phyloP scores from a whole-genome alignment of 2,329 filamentous ascomycete genomes.

The Cladosporium sp. region DNA sequence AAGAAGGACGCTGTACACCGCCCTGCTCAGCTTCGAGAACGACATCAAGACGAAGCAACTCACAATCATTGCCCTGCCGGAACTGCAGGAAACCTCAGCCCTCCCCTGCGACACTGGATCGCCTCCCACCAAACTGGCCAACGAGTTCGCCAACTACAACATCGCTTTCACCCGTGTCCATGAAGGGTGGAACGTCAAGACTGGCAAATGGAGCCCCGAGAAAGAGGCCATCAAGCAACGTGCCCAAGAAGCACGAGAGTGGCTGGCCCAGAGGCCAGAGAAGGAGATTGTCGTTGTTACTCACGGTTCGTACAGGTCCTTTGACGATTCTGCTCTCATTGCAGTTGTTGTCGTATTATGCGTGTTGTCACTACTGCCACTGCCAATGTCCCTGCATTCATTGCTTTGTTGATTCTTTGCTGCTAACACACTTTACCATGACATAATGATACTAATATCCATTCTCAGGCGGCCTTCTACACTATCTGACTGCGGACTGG shows the following conservation, averaged over 20 bases:
- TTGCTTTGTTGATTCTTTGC: neutral
- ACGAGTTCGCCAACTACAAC: constrained; percentile 58
- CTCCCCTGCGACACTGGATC: constrained; percentile 76
- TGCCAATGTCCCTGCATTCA: neutral
- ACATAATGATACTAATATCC: neutral
- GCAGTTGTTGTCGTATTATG: neutral
- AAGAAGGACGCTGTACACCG: constrained; percentile 77
- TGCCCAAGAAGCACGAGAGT: constrained; percentile 61
- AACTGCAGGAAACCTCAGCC: constrained; percentile 75
- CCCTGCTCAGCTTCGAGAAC: constrained; percentile 66
- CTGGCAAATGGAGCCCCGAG: constrained; percentile 47
- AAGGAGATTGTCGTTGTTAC: constrained; percentile 76
- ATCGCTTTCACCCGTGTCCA: constrained; percentile 65
- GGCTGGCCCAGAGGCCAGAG: constrained; percentile 54
- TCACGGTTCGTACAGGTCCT: constrained; percentile 57
- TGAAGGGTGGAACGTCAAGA: constrained; percentile 70
- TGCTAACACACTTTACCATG: neutral
- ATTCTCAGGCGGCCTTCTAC: constrained; percentile 63
- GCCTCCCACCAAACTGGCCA: constrained; percentile 53
- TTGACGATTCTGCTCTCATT: neutral
- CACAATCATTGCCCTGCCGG: constrained; percentile 66
- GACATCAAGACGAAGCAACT: constrained; percentile 47
- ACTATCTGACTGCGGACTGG: constrained; percentile 84
- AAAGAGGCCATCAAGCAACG: constrained; percentile 58
- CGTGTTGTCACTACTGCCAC: neutral